Base-by-base conservation (phyloP, 2,329 filamentous ascomycete genomes). In the Penicillium sp. region DNA sequence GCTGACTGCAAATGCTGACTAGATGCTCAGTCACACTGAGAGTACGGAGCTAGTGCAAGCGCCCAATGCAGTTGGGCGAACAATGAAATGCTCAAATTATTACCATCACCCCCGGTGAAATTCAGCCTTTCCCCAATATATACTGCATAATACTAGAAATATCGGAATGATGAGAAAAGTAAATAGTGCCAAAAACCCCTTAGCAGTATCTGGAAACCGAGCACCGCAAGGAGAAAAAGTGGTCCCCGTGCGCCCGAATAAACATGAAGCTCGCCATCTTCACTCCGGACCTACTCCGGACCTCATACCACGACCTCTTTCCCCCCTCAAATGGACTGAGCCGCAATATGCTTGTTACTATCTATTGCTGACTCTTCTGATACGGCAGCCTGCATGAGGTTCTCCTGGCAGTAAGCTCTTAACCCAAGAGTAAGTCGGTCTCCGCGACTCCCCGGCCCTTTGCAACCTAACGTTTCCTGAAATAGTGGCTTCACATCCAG, bases 401-500 rank as follows among this genome's bases (percentile, higher is more conserved):
- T 47, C 29, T 47, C 26, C 18, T 31, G 48, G 53, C 53, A 53
- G 53, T 58, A 56, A 60, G 53, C 56, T 45, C 29, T 54, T 60
- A 47, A 60, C 42, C 56, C 41, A 36, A 38, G 47, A 60, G 58
- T 60, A 57, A 49, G 58, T 51, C 29, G 34, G 29, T 42, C 26
- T 26, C 43, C 44, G 47, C 28, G 33, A 43, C 41, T 36, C 49
- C 49, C 18, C 49, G 36, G 45, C 36, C 36, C 36, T 39, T 39
- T 36, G 33, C 33, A 16, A 39, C 36, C 36, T 39, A 16, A 39
- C 36, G 16, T 18, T 39, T 39, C 9, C 16, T 39, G 41, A 23
- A 34, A 51, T 28, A 72, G 70, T 72, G 67, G 67, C 70, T 57
- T 68, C 71, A 54, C 65, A 74, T 63, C 64, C 66, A 49, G 64